Evolutionary conservation across 345 rosid genomes (phyloP), one percentile per base, ranked within the genome.

Genomic region (Pistacia integerrima): DNA sequence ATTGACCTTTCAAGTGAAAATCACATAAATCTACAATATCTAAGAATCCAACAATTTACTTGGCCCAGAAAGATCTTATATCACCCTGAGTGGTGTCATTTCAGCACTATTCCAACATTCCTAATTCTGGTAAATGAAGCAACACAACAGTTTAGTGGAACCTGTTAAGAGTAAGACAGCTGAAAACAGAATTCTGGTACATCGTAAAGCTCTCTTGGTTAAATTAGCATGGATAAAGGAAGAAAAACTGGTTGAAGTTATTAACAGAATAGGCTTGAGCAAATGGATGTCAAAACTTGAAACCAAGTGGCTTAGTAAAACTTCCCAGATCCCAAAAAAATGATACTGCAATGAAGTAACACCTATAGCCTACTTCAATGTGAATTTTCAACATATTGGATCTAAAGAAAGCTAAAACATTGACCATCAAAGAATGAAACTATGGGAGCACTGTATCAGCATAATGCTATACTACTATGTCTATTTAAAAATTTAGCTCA

Each of bases 351-450:
- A 76, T 38, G 52, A 65, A 64, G 48, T 36, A 59, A n/a, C 35
- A 30, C 54, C 67, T 20, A 59, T 41, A 48, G 70, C 59, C 58
- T 33, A 44, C 62, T 75, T 64, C 33, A 60, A 71, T 49, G 18
- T 64, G 36, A 60, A 59, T 56, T 49, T n/a, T 75, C 41, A 65
- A 17, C 74, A 67, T 56, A 72, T n/a, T 22, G 36, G 60, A 67
- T 44, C 66, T 13, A 76, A 59, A 35, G 64, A 38, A 59, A 76
- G 25, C 74, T 76, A 73, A 69, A 58, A 46, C 44, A 56, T 60
- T 52, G 72, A 59, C 51, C 44, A 72, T 76, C 61, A 69, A 52
- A 48, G 56, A 69, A 80, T 1, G 20, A 71, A 67, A 83, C 57
- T 72, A 69, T 25, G 63, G 82, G 52, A 56, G 36, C 55, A 69